Evolutionary conservation across 2,329 filamentous ascomycete genomes (phyloP).

Genomic region (Arachnopeziza araneosa): DNA sequence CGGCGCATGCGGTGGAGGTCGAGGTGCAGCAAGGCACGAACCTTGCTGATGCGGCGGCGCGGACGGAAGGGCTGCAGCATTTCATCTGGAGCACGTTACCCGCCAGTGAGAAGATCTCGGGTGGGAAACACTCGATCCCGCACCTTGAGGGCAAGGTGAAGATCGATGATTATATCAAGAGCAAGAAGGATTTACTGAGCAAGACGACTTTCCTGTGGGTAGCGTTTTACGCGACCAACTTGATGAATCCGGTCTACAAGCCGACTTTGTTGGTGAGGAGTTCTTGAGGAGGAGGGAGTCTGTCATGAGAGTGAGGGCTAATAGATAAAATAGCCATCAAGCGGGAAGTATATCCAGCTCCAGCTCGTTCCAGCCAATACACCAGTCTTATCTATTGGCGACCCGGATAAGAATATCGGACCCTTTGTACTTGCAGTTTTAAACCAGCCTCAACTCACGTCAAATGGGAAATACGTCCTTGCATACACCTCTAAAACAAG

Average conservation of each 20-base stretch:
- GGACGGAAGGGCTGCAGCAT: conserved; percentile 36
- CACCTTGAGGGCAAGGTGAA: conserved; percentile 32
- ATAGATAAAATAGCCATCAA: conserved; percentile 12
- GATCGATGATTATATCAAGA: conserved; percentile 32
- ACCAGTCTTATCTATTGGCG: conserved; percentile 29
- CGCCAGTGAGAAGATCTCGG: conserved; percentile 31
- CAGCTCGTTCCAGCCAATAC: conserved; percentile 22
- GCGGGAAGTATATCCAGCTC: conserved; percentile 30
- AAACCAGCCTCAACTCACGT: conserved; percentile 28
- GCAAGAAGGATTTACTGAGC: conserved; percentile 26
- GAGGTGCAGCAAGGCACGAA: conserved; percentile 41
- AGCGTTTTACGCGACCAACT: conserved; percentile 33
- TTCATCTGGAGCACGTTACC: conserved; percentile 40
- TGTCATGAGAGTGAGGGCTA: no score
- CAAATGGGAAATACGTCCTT: conserved; percentile 28
- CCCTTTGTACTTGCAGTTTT: conserved; percentile 31
- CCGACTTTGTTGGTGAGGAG: conserved; percentile 22
- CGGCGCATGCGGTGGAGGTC: conserved; percentile 33
- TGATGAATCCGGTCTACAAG: conserved; percentile 25
- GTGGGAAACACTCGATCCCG: conserved; percentile 34
- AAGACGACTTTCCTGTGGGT: conserved; percentile 39
- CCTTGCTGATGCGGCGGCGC: conserved; percentile 37
- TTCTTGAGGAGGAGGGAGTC: neutral
- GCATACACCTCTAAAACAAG: conserved; percentile 24
- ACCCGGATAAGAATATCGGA: conserved; percentile 30